A percentile compares a stretch with the other conserved stretches of the same genome.
Evolutionary conservation across 169 alveolate genomes (phyloP).

Genomic region (Plasmodium berghei): DNA sequence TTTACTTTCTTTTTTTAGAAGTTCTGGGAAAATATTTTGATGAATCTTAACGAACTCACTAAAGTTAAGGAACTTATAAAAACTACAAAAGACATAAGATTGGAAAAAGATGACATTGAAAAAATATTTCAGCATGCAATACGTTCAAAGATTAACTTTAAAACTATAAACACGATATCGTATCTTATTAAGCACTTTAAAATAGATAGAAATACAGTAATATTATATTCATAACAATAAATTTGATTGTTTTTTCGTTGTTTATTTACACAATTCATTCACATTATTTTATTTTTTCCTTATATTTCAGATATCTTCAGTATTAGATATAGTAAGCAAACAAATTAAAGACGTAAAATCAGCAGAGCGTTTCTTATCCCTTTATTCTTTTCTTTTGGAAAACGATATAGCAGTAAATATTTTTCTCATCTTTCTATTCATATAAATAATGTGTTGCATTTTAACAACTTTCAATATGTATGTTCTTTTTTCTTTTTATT

Average conservation of each 20-base stretch:
- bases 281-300: not conserved
- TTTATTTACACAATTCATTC: not conserved
- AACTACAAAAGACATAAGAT: not conserved
- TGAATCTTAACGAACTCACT: constrained; percentile 20
- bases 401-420: constrained; percentile 25
- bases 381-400: constrained; percentile 53
- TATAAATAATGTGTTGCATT: not conserved
- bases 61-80: constrained; percentile 29
- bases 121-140: constrained; percentile 24
- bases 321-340: constrained; percentile 42
- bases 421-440: not conserved
- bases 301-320: constrained; percentile 22
- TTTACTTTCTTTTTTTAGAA: constrained; percentile 33
- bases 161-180: constrained; percentile 19
- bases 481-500: not conserved
- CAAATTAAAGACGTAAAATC: constrained; percentile 14
- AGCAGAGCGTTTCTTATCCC: constrained; percentile 37
- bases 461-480: not conserved
- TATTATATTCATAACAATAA: not conserved
- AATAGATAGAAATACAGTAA: constrained; percentile 7
- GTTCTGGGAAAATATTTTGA: constrained; percentile 10
- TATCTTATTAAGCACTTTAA: constrained; percentile 36
- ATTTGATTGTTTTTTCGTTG: not conserved
- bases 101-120: constrained; percentile 35
- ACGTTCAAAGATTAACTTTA: constrained; percentile 19